Evolutionary conservation across 208 protist genomes (phyloP), one percentile per base, ranked within the genome.

Genomic region (Strigomonas culicis): DNA sequence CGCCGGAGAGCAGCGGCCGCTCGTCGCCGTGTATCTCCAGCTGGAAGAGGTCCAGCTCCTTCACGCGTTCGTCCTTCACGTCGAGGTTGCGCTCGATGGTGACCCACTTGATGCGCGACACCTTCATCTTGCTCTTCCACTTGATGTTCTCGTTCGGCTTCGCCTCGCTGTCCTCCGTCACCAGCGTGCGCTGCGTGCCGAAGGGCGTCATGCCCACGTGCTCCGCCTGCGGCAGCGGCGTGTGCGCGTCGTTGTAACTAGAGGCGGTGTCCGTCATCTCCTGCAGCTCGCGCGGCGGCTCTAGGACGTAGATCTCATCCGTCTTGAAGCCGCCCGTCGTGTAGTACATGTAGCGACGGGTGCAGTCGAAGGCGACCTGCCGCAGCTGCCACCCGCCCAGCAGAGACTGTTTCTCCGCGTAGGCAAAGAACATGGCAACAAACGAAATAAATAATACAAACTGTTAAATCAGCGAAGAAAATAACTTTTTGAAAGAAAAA

Each of bases 71-170:
- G 47, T 80, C 75, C 25, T 75, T 76, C 0, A 85, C 60, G 19
- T 71, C 31, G 41, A 88, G 87, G 50, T 72, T 41, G 57, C 87
- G 80, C 52, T 84, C 80, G 44, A 75, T 77, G 25, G 72, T 72
- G 0, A 85, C 68, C 21, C 59, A 21, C 25, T 75, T 63, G 3
- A 90, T 75, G 41, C 68, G 65, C 58, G 80, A 70, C 52, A 90
- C 73, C 72, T 90, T 90, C 15, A 90, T 75, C 68, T 90, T 90
- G 59, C 82, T 82, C 39, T 75, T 77, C 81, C 84, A 90, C 63
- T 36, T 47, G 44, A 87, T 34, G 0, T 60, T 24, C 66, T 76
- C 69, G 24, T 57, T 67, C 56, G 66, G 53, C 19, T 80, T 53
- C 22, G 27, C 27, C 41, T 47, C 58, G 4, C 57, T 46, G 17